These are phyloP conservation scores for Fusarium caatingaense DNA, from an alignment of 2,329 filamentous ascomycete species.

Conservation along the genomic window DNA sequence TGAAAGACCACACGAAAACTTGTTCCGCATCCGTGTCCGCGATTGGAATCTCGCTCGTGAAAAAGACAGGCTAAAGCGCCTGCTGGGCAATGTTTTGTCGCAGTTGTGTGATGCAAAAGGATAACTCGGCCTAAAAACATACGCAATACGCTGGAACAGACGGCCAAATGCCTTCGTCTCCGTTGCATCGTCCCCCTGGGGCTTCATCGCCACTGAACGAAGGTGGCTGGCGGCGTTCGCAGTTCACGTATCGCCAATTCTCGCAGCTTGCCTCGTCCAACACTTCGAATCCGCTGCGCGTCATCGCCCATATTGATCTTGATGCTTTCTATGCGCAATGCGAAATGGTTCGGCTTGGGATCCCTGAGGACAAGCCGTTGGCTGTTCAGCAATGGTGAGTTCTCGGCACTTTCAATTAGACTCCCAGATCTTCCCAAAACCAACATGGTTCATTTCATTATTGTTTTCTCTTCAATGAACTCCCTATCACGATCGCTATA, in stretches of 20 bases:
- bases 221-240: conserved; percentile 62
- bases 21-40: neutral
- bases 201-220: conserved; percentile 46
- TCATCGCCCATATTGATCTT: conserved; percentile 91
- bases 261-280: conserved; percentile 78
- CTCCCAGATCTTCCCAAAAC: neutral
- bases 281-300: conserved; percentile 80
- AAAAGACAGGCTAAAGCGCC: conserved; percentile 7
- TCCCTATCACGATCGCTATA: neutral
- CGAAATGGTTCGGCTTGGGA: conserved; percentile 86
- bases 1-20: neutral
- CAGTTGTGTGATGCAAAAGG: conserved; percentile 14
- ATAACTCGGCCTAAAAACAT: neutral
- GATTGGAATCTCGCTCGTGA: neutral
- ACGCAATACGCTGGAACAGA: neutral
- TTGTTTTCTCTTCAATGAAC: neutral
- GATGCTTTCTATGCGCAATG: conserved; percentile 99
- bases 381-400: conserved; percentile 91
- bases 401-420: neutral
- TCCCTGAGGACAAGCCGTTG: conserved; percentile 80
- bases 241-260: conserved; percentile 87
- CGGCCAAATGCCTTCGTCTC: conserved; percentile 41
- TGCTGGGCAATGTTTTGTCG: conserved; percentile 9
- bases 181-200: conserved; percentile 23
- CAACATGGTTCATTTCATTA: neutral